Evolutionary conservation across 2,329 filamentous ascomycete genomes (phyloP), one percentile per base, ranked within the genome.

Genomic region (Geosmithia putterillii): DNA sequence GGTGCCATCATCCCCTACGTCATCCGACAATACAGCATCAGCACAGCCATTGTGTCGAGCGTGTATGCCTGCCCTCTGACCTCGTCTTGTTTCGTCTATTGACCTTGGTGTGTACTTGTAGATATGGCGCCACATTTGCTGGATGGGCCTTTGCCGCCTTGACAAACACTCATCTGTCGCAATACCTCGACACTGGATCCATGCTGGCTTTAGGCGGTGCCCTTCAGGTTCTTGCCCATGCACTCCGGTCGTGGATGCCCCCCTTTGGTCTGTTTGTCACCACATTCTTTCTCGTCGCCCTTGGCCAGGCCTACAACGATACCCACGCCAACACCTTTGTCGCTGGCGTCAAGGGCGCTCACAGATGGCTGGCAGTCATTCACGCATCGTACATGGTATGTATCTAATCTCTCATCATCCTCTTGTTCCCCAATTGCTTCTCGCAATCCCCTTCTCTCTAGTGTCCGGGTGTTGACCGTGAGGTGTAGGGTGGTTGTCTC

Each of bases 1-100:
- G 79, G 79, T 2, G 69, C 79, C 1, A 49, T 83, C 14, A 70
- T 82, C 2, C 79, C 79, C 0, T 79, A 82, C 51, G 66, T 83
- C 9, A 66, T 82, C 4, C 63, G 67, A 5, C 67, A 70, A 3
- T 80, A 81, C 51, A 48, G 61, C 5, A 68, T 79, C 39, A 67
- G 59, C 12, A 78, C 73, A 0, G 69, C 67, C 19, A 61, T 69
- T 22, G 64, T 74, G 4, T 66, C 72, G 1, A 59, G 70, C 19
- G 57, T 79, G 64, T 76, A 57, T 46, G 62, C 48, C 7, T n/a
- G 2, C 32, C 1, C 37, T n/a, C 8, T 12, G 18, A 2, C 32
- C 18, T 12, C 14, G n/a, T 25, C 15, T n/a, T 38, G 34, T 43
- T 28, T 35, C n/a, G 7, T 7, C 18, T 15, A 19, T 15, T 39